These are phyloP conservation scores for Aristolochia contorta DNA, from an alignment of 164 flowering plant species.

Conservation along the genomic window DNA sequence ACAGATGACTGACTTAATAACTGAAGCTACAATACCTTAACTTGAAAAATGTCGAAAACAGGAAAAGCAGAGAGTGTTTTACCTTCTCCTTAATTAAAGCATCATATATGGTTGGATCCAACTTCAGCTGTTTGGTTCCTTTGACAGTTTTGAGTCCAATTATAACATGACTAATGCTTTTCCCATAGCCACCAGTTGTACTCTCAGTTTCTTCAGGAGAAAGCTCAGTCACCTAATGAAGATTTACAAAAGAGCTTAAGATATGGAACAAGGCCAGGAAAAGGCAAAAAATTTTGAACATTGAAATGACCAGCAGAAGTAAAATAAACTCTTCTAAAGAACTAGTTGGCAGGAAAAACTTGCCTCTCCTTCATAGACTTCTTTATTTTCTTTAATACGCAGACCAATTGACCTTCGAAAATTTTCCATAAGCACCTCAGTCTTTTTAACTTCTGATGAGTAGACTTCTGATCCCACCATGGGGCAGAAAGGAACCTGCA, in stretches of 20 bases:
- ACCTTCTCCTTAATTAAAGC: conserved; percentile 98
- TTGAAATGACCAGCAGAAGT: background rate
- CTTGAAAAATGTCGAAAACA: background rate
- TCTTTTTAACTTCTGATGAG: conserved; percentile 96
- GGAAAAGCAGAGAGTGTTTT: background rate
- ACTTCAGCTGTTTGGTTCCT: conserved; percentile 95
- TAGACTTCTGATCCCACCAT: conserved; percentile 99
- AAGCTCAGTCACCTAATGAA: conserved; percentile 82
- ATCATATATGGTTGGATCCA: conserved; percentile 97
- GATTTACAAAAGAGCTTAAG: conserved; percentile 4
- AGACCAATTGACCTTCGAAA: conserved; percentile 91
- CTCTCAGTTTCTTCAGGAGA: conserved; percentile 98
- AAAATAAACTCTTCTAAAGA: background rate
- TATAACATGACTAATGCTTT: conserved; percentile 89
- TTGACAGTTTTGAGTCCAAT: conserved; percentile 94
- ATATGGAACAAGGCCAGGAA: background rate
- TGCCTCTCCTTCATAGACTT: conserved; percentile 99
- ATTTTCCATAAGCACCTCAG: conserved; percentile 97
- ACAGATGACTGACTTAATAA: background rate
- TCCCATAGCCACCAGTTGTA: conserved; percentile 88
- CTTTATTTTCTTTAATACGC: conserved; percentile 97
- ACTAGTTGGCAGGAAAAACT: background rate
- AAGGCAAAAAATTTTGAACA: background rate
- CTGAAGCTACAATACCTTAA: background rate
- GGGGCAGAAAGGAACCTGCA: conserved; percentile 96